phyloP scores from a whole-genome alignment of 1,284 basidiomycete genomes.

The Fomitiporia mediterranea region DNA sequence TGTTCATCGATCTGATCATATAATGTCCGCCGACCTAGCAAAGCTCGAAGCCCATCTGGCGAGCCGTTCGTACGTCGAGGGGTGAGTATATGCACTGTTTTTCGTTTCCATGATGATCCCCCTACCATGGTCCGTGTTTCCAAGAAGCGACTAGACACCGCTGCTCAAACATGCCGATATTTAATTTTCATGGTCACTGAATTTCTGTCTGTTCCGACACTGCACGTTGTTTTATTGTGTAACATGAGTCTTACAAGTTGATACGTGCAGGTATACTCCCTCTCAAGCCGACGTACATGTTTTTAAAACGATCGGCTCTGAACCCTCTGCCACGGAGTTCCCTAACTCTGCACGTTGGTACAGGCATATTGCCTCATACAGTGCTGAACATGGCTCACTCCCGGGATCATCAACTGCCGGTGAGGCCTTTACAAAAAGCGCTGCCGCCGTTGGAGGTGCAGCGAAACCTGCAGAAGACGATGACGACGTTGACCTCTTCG shows the following conservation, averaged over 20 bases:
- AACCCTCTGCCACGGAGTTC: slow-evolving; percentile 62
- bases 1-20: slow-evolving; percentile 25
- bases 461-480: slow-evolving; percentile 55
- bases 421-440: slow-evolving; percentile 60
- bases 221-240: slow-evolving; percentile 20
- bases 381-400: slow-evolving; percentile 71
- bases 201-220: slow-evolving; percentile 26
- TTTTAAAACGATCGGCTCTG: slow-evolving; percentile 72
- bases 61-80: slow-evolving; percentile 85
- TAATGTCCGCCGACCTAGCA: slow-evolving; percentile 69
- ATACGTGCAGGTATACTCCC: slow-evolving; percentile 72
- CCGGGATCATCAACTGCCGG: slow-evolving; percentile 84
- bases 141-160: slow-evolving; percentile 98
- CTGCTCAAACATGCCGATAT: slow-evolving; percentile 78
- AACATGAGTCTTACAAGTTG: slow-evolving; percentile 19
- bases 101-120: slow-evolving; percentile 60
- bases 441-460: slow-evolving; percentile 37
- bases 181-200: slow-evolving; percentile 82
- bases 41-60: slow-evolving; percentile 84
- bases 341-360: slow-evolving; percentile 92
- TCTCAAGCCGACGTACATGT: slow-evolving; percentile 97
- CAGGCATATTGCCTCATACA: slow-evolving; percentile 87
- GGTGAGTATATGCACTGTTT: slow-evolving; percentile 54
- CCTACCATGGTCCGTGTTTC: slow-evolving; percentile 98
- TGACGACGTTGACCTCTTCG: slow-evolving; percentile 94